A percentile compares a stretch with the other conserved stretches of the same genome.
Evolutionary conservation across 306 rosid genomes (phyloP).

Genomic region (Begonia peltatifolia): DNA sequence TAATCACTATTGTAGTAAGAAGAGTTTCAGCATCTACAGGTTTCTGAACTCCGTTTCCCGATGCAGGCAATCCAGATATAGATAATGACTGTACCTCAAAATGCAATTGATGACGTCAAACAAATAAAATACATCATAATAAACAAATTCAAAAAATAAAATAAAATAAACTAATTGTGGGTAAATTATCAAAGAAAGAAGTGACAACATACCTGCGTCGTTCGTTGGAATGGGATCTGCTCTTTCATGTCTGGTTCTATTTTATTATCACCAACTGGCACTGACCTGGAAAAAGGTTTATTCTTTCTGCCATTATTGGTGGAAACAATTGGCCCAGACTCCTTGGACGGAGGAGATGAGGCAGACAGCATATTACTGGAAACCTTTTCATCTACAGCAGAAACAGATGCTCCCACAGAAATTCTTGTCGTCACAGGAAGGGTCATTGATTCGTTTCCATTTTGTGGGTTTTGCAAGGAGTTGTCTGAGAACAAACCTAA

Average conservation of each 20-base stretch:
- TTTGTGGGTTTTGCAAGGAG: slow-evolving; percentile 20
- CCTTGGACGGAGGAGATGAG: slow-evolving; percentile 20
- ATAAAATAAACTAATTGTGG: neutral
- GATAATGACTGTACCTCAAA: slow-evolving; percentile 33
- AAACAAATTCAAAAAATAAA: neutral
- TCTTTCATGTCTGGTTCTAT: slow-evolving; percentile 45
- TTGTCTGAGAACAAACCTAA: slow-evolving; percentile 17
- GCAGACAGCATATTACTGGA: slow-evolving; percentile 14
- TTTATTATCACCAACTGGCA: slow-evolving; percentile 51
- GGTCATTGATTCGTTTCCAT: slow-evolving; percentile 20
- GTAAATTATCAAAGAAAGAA: slow-evolving; percentile 4
- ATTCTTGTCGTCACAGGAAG: slow-evolving; percentile 17
- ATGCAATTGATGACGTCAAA: slow-evolving; percentile 22
- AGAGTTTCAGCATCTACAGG: slow-evolving; percentile 19
- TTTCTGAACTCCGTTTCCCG: slow-evolving; percentile 28
- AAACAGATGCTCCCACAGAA: slow-evolving; percentile 17
- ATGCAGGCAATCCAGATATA: slow-evolving; percentile 16
- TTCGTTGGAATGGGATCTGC: slow-evolving; percentile 15
- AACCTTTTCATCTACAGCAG: slow-evolving; percentile 22
- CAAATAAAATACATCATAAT: slow-evolving; percentile 1
- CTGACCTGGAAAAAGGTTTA: slow-evolving; percentile 44
- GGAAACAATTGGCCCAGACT: slow-evolving; percentile 21
- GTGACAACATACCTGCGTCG: slow-evolving; percentile 45
- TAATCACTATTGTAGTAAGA: slow-evolving; percentile 10
- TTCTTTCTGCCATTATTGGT: slow-evolving; percentile 29